phyloP scores from a whole-genome alignment of 371 early-diverging fungal genomes.

The Apophysomyces ossiformis region DNA sequence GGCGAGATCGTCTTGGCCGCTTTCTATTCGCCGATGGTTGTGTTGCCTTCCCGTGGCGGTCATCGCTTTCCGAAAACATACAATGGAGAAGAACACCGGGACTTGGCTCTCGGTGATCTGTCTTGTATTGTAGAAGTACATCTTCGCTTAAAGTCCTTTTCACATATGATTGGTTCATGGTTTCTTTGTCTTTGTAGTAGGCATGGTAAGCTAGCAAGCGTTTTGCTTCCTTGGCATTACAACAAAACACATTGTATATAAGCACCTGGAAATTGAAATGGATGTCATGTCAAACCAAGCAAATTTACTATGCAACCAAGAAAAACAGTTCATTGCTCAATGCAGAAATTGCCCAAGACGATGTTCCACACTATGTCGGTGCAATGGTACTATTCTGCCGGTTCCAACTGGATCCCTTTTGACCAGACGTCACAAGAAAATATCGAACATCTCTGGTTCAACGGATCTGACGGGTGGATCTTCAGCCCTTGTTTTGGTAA shows the following conservation, averaged over 20 bases:
- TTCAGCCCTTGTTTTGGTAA: slow-evolving; percentile 3
- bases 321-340: neutral
- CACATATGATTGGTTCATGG: neutral
- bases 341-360: neutral
- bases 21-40: neutral
- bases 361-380: slow-evolving; percentile 14
- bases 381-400: slow-evolving; percentile 27
- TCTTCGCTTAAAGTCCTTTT: neutral
- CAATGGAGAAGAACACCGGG: too few relatives aligned
- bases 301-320: neutral
- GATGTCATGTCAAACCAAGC: neutral
- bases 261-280: neutral
- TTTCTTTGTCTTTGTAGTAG: neutral
- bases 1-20: slow-evolving; percentile 7
- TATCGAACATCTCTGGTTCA: slow-evolving; percentile 25
- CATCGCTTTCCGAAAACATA: too few relatives aligned
- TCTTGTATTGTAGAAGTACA: too few relatives aligned
- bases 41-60: neutral
- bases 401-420: slow-evolving; percentile 25
- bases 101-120: too few relatives aligned
- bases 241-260: neutral
- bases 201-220: neutral
- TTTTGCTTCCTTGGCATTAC: neutral
- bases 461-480: slow-evolving; percentile 6
- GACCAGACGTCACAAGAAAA: slow-evolving; percentile 17